Percentiles rank a stretch among this genome's conserved stretches.
Evolutionary conservation across 345 rosid genomes (phyloP).

Genomic region (Eucalyptus paniculata): DNA sequence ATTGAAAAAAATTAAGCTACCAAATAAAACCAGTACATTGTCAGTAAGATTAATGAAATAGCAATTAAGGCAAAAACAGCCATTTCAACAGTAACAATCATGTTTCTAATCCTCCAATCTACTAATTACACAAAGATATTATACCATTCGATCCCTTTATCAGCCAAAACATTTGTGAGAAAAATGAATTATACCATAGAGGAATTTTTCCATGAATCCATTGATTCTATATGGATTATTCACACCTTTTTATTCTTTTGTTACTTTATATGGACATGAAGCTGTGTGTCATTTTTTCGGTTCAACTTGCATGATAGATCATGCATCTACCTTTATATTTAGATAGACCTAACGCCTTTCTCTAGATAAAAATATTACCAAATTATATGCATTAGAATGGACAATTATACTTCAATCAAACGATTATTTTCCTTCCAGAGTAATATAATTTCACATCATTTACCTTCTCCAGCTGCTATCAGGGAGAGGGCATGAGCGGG

Average conservation of each 20-base stretch:
- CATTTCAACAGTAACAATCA: background rate
- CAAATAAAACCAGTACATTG: background rate
- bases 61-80: background rate
- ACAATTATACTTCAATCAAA: background rate
- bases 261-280: background rate
- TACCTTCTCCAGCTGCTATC: constrained; percentile 99
- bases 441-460: background rate
- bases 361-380: background rate
- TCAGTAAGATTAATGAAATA: background rate
- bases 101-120: background rate
- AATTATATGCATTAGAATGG: background rate
- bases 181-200: background rate
- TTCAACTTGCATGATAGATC: background rate
- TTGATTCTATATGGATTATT: background rate
- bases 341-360: background rate
- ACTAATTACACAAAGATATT: background rate
- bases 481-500: constrained; percentile 98
- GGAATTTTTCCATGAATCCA: background rate
- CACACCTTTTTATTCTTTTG: background rate
- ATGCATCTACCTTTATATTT: background rate
- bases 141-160: background rate
- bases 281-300: background rate
- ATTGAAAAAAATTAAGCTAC: background rate
- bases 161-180: background rate
- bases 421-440: background rate